A percentile compares a stretch with the other conserved stretches of the same genome.
phyloP scores from a whole-genome alignment of 2,329 filamentous ascomycete species.

The Teratosphaeriaceae sp. region DNA sequence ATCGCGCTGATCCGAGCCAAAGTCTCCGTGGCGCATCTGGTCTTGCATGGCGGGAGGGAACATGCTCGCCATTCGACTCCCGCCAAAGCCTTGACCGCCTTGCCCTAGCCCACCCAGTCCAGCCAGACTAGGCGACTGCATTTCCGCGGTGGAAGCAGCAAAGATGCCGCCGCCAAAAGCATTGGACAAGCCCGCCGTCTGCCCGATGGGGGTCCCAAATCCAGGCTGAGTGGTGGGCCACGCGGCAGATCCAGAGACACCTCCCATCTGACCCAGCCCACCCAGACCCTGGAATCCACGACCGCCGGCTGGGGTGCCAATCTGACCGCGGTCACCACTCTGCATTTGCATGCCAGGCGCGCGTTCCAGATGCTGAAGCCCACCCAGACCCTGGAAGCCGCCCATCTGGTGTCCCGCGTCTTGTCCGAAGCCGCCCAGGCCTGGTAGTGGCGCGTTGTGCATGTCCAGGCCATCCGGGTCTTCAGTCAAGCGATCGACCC shows the following conservation, averaged over 20 bases:
- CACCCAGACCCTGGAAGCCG: conserved; percentile 27
- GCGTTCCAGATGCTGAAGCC: conserved; percentile 22
- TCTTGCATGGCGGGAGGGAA: conserved; percentile 88
- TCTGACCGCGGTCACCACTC: conserved; percentile 85
- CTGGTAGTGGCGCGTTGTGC: conserved; percentile 22
- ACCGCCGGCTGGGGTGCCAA: conserved; percentile 71
- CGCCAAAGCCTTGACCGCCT: conserved; percentile 46
- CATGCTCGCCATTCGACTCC: conserved; percentile 54
- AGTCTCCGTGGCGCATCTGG: conserved; percentile 61
- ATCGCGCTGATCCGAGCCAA: conserved; percentile 42
- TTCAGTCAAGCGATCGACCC: conserved; percentile 50
- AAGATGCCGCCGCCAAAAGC: conserved; percentile 53
- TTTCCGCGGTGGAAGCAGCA: conserved; percentile 68
- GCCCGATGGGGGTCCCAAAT: conserved; percentile 65
- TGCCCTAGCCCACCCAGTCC: conserved; percentile 54
- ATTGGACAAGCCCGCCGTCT: conserved; percentile 44
- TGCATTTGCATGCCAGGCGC: conserved; percentile 40
- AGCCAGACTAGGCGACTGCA: conserved; percentile 67
- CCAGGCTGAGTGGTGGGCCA: conserved; percentile 59
- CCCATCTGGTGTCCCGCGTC: conserved; percentile 21
- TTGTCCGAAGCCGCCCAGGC: conserved; percentile 24
- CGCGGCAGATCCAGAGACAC: conserved; percentile 53
- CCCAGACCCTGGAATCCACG: conserved; percentile 62
- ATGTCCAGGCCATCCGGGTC: conserved; percentile 23
- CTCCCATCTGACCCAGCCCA: conserved; percentile 38